A percentile compares a stretch with the other conserved stretches of the same genome.
Conservation (phyloP, 2,329 filamentous ascomycete species). For the Tolypocladium ophioglossoides region DNA sequence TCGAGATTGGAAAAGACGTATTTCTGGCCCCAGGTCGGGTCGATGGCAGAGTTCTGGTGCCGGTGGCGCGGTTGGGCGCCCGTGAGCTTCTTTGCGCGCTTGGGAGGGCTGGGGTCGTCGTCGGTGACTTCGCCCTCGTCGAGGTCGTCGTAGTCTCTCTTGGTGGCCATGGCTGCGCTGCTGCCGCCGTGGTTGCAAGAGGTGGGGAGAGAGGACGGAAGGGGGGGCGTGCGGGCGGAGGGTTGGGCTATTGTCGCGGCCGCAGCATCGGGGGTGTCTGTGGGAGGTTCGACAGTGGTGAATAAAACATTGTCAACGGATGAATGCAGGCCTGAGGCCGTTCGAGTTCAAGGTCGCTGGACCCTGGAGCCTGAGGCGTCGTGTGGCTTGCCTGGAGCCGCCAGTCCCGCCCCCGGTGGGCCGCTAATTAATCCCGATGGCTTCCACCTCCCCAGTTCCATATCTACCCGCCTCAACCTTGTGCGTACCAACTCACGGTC, state of each 20-base stretch:
- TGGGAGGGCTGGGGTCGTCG: constrained; percentile 13
- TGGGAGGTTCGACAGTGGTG: background rate
- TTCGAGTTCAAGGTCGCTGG: background rate
- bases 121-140: constrained; percentile 17
- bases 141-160: constrained; percentile 20
- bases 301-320: too few species aligned
- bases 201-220: background rate
- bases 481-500: background rate
- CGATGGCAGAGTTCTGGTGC: constrained; percentile 35
- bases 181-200: background rate
- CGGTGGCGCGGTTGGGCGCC: constrained; percentile 25
- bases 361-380: background rate
- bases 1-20: constrained; percentile 59
- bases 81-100: constrained; percentile 13
- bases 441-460: background rate
- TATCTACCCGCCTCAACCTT: background rate
- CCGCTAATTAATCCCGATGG: background rate
- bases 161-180: constrained; percentile 19
- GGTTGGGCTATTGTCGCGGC: background rate
- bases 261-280: background rate
- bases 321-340: too few species aligned
- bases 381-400: too few species aligned
- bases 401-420: background rate
- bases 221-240: background rate
- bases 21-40: constrained; percentile 61